Conservation (phyloP, 768 basidiomycete species). For the Rhizopogon salebrosus region DNA sequence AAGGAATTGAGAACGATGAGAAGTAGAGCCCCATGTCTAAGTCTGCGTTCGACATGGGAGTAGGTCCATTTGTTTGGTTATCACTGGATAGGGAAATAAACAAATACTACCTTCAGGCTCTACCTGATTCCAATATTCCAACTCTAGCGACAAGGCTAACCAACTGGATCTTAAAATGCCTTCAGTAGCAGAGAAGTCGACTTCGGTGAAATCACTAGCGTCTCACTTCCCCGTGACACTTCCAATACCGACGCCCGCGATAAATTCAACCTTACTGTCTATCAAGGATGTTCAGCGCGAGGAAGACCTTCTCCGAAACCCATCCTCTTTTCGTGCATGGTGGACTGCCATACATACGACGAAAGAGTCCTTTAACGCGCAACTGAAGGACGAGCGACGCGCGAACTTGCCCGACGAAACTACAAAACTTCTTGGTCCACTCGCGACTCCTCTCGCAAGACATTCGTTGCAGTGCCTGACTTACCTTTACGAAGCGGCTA, state of each 20-base stretch:
- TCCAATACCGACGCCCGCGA: conserved; percentile 78
- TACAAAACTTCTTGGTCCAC: conserved; percentile 65
- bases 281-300: conserved; percentile 79
- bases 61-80: too few relatives aligned
- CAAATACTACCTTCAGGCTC: too few relatives aligned
- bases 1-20: too few relatives aligned
- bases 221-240: conserved; percentile 77
- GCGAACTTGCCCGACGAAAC: conserved; percentile 45
- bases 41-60: too few relatives aligned
- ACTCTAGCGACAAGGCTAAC: neutral
- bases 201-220: conserved; percentile 47
- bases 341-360: conserved; percentile 79
- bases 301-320: conserved; percentile 91
- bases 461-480: conserved; percentile 78
- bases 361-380: conserved; percentile 55
- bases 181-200: conserved; percentile 44
- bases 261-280: conserved; percentile 71
- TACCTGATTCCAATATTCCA: too few relatives aligned
- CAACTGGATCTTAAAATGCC: conserved; percentile 39
- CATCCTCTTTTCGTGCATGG: conserved; percentile 90
- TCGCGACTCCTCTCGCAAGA: conserved; percentile 68
- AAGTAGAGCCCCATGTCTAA: too few relatives aligned
- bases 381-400: conserved; percentile 51
- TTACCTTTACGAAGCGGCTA: conserved; percentile 91
- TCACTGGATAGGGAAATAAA: neutral